These are phyloP conservation scores for Monilinia polystroma DNA, from an alignment of 2,329 filamentous ascomycete species.

Conservation along the genomic window DNA sequence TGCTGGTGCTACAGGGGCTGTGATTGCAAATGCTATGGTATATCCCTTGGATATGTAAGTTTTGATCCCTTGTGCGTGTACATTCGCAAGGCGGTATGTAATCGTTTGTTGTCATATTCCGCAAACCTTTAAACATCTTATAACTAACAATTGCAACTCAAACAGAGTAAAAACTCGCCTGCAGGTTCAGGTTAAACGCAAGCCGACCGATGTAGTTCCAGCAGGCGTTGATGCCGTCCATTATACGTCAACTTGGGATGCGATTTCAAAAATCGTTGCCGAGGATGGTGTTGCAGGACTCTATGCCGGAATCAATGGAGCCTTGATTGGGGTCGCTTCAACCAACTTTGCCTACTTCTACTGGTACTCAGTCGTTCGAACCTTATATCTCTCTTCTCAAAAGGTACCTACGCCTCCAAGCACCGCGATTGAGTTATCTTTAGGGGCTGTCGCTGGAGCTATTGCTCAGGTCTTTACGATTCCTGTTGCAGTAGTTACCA, in stretches of 20 bases:
- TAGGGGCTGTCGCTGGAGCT: conserved; percentile 86
- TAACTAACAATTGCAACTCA: conserved; percentile 7
- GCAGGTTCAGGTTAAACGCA: conserved; percentile 84
- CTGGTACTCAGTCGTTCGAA: conserved; percentile 90
- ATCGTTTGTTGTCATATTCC: conserved; percentile 14
- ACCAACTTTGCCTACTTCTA: conserved; percentile 99
- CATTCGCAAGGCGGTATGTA: conserved; percentile 21
- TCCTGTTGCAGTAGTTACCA: conserved; percentile 92
- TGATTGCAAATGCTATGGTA: conserved; percentile 90
- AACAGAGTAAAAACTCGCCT: conserved; percentile 89
- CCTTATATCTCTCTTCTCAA: conserved; percentile 66
- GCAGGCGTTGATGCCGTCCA: conserved; percentile 58
- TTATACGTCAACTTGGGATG: conserved; percentile 86
- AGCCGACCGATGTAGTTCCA: conserved; percentile 47
- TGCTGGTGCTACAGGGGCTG: conserved; percentile 87
- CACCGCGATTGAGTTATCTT: conserved; percentile 76
- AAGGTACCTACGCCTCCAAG: conserved; percentile 64
- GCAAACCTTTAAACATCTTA: conserved; percentile 13
- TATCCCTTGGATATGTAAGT: conserved; percentile 95
- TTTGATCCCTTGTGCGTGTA: conserved; percentile 11
- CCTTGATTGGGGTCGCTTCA: conserved; percentile 87
- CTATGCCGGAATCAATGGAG: conserved; percentile 84
- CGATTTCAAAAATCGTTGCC: conserved; percentile 77
- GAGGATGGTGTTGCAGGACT: conserved; percentile 79
- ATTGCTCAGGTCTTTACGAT: conserved; percentile 95